Evolutionary conservation across 176 grass and related monocot genomes (phyloP).

Genomic region (Rhynchospora breviuscula): DNA sequence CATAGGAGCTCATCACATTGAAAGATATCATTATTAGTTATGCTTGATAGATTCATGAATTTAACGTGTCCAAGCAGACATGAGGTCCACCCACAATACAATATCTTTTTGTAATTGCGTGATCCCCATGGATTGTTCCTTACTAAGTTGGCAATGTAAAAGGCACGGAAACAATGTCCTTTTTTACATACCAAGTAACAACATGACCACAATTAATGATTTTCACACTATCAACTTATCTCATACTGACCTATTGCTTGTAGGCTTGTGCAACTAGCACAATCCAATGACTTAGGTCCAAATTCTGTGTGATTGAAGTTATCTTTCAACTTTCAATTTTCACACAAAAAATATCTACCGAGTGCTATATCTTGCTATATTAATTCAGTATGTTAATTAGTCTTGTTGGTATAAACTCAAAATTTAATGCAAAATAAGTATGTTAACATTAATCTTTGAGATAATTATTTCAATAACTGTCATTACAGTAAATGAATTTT

Average conservation of each 20-base stretch:
- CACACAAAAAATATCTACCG: too few relatives aligned
- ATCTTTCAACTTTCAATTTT: too few relatives aligned
- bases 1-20: not conserved
- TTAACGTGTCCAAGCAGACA: not conserved
- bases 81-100: not conserved
- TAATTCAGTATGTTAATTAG: too few relatives aligned
- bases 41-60: not conserved
- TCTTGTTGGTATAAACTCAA: too few relatives aligned
- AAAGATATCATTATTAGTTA: not conserved
- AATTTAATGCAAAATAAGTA: too few relatives aligned
- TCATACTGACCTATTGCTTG: not conserved
- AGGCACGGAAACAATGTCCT: not conserved
- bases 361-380: too few relatives aligned
- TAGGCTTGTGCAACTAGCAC: not conserved
- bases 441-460: too few relatives aligned
- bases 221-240: not conserved
- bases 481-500: too few relatives aligned
- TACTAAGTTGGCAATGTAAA: slow-evolving; percentile 20
- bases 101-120: not conserved
- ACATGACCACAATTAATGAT: slow-evolving; percentile 8
- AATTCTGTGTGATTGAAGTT: too few relatives aligned
- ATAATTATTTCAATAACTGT: too few relatives aligned
- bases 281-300: too few relatives aligned
- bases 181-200: not conserved
- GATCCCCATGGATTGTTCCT: not conserved